A percentile compares a stretch with the other conserved stretches of the same genome.
phyloP scores from a whole-genome alignment of 768 basidiomycete genomes.

The Mycena albidolilacea region DNA sequence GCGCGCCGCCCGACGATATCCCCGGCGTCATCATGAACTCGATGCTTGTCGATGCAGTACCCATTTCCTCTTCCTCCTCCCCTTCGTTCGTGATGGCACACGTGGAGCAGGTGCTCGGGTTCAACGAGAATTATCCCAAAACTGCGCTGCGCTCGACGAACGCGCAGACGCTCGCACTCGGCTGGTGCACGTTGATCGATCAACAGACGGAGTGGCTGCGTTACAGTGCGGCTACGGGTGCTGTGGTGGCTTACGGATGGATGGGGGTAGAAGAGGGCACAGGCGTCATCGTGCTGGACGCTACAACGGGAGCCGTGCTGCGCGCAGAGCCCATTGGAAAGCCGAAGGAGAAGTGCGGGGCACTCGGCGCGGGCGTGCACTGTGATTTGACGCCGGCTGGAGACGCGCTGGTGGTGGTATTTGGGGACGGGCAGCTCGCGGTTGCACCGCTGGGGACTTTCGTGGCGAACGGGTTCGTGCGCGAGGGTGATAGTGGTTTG shows the following conservation, averaged over 20 bases:
- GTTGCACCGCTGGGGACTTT: constrained; percentile 17
- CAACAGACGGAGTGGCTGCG: constrained; percentile 32
- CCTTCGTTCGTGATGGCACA: constrained; percentile 30
- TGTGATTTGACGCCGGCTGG: constrained; percentile 28
- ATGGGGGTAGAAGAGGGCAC: constrained; percentile 22
- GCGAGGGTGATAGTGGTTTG: constrained; percentile 24
- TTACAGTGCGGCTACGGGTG: constrained; percentile 27
- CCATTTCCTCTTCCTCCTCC: constrained; percentile 25
- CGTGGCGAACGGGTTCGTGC: constrained; percentile 26
- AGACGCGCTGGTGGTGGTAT: constrained; percentile 30
- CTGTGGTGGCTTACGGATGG: constrained; percentile 30
- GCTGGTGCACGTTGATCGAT: constrained; percentile 32
- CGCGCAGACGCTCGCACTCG: constrained; percentile 30
- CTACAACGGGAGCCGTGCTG: constrained; percentile 28
- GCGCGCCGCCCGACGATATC: constrained; percentile 14
- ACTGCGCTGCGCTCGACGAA: constrained; percentile 26
- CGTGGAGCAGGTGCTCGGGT: constrained; percentile 21
- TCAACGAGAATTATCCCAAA: constrained; percentile 19
- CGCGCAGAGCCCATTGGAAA: constrained; percentile 25
- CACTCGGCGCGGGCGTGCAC: constrained; percentile 2
- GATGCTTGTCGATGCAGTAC: constrained; percentile 18
- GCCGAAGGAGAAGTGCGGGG: constrained; percentile 28
- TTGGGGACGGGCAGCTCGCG: constrained; percentile 25
- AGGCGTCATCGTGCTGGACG: constrained; percentile 25
- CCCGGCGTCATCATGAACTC: constrained; percentile 22